Evolutionary conservation across 345 rosid species (phyloP), one percentile per base, ranked within the genome.

Genomic region (Eucalyptus tenuipes): DNA sequence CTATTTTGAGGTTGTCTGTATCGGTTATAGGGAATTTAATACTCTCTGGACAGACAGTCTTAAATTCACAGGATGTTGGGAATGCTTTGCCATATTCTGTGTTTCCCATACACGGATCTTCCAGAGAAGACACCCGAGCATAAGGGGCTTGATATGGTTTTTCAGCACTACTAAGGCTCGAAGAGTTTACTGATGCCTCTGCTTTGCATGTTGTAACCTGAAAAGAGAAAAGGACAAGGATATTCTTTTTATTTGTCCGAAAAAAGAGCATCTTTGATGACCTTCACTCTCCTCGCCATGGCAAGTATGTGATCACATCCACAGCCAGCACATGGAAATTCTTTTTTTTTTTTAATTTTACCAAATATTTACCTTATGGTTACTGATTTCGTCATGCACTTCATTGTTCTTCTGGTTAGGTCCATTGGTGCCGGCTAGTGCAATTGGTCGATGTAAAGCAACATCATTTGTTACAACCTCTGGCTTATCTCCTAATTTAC

Each of bases 111-210:
- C 94, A 90, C 49, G 97, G 94, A 90, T 95, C 93, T 92, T 97
- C 97, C 86, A 95, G 82, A 89, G 97, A 98, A 91, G 98, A 97
- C 47, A 75, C 82, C 25, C 96, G 94, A 90, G 97, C 99, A 92
- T 90, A 92, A 29, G 99, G 97, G 82, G 98, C 94, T 89, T 93
- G 93, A 93, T 95, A 94, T 88, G 95, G 92, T 91, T 93, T 96
- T 88, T 93, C 95, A 89, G 89, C 87, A 90, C 66, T 87, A 87
- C 82, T 86, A 18, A 75, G 82, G 82, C 15, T 37, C 15, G 25
- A 75, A 75, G 24, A 40, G 45, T 75, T 37, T 40, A 40, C 47
- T 4, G 82, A 75, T 40, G 82, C 82, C 47, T 75, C 82, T 75
- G 8, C 82, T 40, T 75, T 75, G 82, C 82, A 75, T 75, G 82